A percentile compares a stretch with the other conserved stretches of the same genome.
Evolutionary conservation across 495 filamentous ascomycete genomes (phyloP).

Genomic region (Barbatosphaeria neglecta): DNA sequence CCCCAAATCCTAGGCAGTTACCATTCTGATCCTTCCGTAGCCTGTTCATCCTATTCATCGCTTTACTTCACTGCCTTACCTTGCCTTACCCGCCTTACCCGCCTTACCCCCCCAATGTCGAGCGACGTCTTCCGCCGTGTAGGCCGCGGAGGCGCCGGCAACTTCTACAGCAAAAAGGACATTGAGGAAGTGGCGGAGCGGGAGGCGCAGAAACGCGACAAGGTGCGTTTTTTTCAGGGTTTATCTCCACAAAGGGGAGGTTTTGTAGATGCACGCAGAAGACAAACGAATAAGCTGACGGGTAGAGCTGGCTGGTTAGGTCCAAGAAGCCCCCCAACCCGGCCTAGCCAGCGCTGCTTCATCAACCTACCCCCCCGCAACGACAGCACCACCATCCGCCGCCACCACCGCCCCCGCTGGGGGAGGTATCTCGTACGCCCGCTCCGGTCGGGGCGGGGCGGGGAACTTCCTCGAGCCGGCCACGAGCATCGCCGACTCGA

Average conservation of each 20-base stretch:
- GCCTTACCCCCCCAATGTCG: too few species aligned
- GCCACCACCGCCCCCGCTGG: slow-evolving; percentile 1
- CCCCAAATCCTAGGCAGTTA: too few species aligned
- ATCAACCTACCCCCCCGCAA: slow-evolving; percentile 8
- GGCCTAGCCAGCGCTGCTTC: too few species aligned
- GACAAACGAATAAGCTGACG: too few species aligned
- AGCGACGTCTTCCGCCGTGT: slow-evolving; percentile 20
- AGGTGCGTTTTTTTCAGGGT: neutral
- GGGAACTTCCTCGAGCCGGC: slow-evolving; percentile 44
- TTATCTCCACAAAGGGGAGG: neutral
- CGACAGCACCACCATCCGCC: slow-evolving; percentile 3
- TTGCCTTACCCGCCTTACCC: too few species aligned
- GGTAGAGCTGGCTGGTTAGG: too few species aligned
- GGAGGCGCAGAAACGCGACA: neutral
- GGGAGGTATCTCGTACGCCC: slow-evolving; percentile 23
- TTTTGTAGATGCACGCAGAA: slow-evolving; percentile 21
- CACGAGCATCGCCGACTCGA: slow-evolving; percentile 8
- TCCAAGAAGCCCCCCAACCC: too few species aligned
- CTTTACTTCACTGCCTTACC: too few species aligned
- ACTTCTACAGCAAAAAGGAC: slow-evolving; percentile 46
- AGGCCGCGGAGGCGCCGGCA: slow-evolving; percentile 50
- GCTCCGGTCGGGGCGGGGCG: slow-evolving; percentile 47
- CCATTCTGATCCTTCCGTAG: too few species aligned
- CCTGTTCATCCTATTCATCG: neutral
- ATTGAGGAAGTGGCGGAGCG: slow-evolving; percentile 31